Evolutionary conservation across 1,139 yeast species (phyloP).

Genomic region (Candida buenavistaensis): DNA sequence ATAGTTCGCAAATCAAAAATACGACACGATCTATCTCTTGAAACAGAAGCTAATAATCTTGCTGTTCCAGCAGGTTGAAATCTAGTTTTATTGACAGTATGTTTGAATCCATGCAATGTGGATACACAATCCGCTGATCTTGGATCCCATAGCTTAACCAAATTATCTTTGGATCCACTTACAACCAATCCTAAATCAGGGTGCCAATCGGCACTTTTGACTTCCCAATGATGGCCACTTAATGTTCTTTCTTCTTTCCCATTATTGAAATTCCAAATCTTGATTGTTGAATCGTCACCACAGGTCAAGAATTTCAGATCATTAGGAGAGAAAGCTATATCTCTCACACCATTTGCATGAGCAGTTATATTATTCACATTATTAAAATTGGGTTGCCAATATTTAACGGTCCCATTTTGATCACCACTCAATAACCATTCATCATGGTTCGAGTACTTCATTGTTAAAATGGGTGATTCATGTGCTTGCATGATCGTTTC

Average conservation of each 20-base stretch:
- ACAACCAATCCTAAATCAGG: conserved; percentile 80
- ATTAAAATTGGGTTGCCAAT: conserved; percentile 98
- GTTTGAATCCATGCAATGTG: conserved; percentile 89
- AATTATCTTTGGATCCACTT: conserved; percentile 90
- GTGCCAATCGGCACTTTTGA: conserved; percentile 97
- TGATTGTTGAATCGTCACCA: conserved; percentile 85
- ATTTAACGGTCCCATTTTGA: conserved; percentile 86
- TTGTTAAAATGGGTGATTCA: conserved; percentile 80
- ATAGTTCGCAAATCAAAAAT: conserved; percentile 83
- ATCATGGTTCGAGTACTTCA: conserved; percentile 84
- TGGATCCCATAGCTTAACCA: conserved; percentile 96
- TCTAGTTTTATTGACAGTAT: conserved; percentile 80
- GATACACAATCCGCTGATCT: conserved; percentile 69
- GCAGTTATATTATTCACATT: conserved; percentile 86
- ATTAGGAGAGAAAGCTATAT: conserved; percentile 84
- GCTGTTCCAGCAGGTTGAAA: conserved; percentile 75
- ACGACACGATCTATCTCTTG: conserved; percentile 86
- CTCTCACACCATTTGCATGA: conserved; percentile 81
- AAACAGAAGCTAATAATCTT: conserved; percentile 78
- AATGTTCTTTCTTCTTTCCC: conserved; percentile 81
- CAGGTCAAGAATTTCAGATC: conserved; percentile 90
- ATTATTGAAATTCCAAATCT: conserved; percentile 92
- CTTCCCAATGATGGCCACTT: conserved; percentile 98
- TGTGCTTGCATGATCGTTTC: conserved; percentile 99
- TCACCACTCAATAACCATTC: conserved; percentile 96